Conservation (phyloP, 2,329 filamentous ascomycete species). For the Coleophoma eucalyptorum region DNA sequence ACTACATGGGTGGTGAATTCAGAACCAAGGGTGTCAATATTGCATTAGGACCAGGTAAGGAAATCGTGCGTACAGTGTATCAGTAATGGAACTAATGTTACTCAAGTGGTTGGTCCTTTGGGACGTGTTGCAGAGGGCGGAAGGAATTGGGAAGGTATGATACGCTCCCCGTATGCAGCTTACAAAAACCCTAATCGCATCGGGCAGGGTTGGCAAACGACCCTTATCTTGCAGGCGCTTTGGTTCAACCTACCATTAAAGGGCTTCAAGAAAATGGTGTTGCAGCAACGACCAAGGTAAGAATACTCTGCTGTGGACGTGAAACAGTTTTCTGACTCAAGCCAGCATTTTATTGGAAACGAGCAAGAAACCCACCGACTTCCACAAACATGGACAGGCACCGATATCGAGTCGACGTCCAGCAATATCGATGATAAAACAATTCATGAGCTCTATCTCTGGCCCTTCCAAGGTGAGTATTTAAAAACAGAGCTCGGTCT, state of each 20-base stretch:
- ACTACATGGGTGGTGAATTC: conserved; percentile 74
- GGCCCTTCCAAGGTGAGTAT: conserved; percentile 62
- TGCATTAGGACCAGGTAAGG: conserved; percentile 51
- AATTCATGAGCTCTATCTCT: conserved; percentile 72
- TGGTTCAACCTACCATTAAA: not conserved
- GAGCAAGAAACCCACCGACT: conserved; percentile 55
- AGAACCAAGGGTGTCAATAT: conserved; percentile 75
- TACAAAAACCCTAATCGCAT: not conserved
- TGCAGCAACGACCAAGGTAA: not conserved
- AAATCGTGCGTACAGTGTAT: conserved; percentile 76
- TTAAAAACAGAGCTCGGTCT: not conserved
- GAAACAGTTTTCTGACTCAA: no score
- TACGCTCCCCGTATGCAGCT: conserved; percentile 16
- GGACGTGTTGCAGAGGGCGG: conserved; percentile 63
- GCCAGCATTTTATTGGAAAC: conserved; percentile 60
- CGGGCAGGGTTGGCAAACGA: conserved; percentile 37
- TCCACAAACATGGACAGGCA: conserved; percentile 13
- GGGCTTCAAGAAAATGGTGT: not conserved
- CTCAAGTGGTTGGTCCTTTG: conserved; percentile 54
- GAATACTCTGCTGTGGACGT: no score
- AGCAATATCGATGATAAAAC: conserved; percentile 73
- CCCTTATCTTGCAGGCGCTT: conserved; percentile 61
- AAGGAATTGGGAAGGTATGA: conserved; percentile 59
- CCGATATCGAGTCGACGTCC: conserved; percentile 55
- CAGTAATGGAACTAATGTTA: conserved; percentile 36